Conservation (phyloP, 2,329 filamentous ascomycete species). For the Aspergillus proliferans region DNA sequence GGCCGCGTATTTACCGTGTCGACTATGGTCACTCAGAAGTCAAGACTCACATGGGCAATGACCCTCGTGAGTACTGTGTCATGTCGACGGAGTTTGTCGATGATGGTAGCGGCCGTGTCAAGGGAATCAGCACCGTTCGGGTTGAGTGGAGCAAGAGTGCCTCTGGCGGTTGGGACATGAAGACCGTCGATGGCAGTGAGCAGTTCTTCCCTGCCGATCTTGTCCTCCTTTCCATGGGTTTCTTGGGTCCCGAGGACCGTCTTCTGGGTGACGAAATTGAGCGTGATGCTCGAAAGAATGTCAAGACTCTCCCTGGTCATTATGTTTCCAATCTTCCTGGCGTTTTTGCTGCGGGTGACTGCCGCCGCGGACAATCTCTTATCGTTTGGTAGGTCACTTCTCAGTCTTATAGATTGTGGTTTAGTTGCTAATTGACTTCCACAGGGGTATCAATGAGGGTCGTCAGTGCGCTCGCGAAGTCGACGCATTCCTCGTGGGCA, state of each 20-base stretch:
- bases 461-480: conserved; percentile 88
- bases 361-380: conserved; percentile 85
- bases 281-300: conserved; percentile 87
- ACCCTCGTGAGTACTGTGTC: conserved; percentile 94
- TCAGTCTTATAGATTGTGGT: neutral
- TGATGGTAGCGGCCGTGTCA: conserved; percentile 78
- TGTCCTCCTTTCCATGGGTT: conserved; percentile 93
- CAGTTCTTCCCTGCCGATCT: conserved; percentile 96
- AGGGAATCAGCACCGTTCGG: conserved; percentile 91
- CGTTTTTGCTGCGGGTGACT: conserved; percentile 91
- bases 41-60: conserved; percentile 90
- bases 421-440: conserved; percentile 6
- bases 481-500: conserved; percentile 75
- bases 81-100: conserved; percentile 97
- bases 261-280: conserved; percentile 83
- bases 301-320: conserved; percentile 84
- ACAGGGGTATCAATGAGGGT: conserved; percentile 91
- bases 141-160: conserved; percentile 93
- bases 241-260: conserved; percentile 86
- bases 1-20: conserved; percentile 92
- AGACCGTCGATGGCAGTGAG: conserved; percentile 87
- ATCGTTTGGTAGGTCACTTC: conserved; percentile 74
- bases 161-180: conserved; percentile 95
- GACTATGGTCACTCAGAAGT: conserved; percentile 96
- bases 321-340: conserved; percentile 84